phyloP scores from a whole-genome alignment of 2,329 filamentous ascomycete genomes.

The Hirsutella rhossiliensis region DNA sequence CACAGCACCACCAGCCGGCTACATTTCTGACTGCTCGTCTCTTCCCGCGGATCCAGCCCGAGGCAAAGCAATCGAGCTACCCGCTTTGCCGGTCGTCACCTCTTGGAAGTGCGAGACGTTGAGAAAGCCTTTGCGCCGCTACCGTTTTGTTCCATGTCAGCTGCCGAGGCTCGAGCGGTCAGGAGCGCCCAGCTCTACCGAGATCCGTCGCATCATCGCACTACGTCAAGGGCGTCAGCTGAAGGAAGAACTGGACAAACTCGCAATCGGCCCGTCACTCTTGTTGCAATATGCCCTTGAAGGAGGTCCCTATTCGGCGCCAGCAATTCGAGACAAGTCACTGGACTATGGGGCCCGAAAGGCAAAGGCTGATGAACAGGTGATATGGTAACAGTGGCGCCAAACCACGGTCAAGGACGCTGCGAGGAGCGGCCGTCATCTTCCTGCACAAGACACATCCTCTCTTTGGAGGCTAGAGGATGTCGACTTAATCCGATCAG shows the following conservation, averaged over 20 bases:
- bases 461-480: too few species aligned
- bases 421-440: too few species aligned
- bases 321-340: neutral
- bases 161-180: neutral
- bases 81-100: too few species aligned
- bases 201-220: conserved; percentile 10
- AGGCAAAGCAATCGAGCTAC: neutral
- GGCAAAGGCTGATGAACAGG: neutral
- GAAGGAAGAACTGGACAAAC: neutral
- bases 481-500: too few species aligned
- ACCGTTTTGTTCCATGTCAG: conserved; percentile 9
- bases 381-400: neutral
- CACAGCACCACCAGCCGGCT: neutral
- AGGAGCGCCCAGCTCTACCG: conserved; percentile 12
- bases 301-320: neutral
- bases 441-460: too few species aligned
- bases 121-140: conserved; percentile 6
- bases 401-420: too few species aligned
- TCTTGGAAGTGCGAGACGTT: conserved; percentile 7
- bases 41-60: neutral
- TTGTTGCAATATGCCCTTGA: conserved; percentile 4
- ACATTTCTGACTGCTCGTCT: neutral
- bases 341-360: conserved; percentile 1
- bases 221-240: neutral
- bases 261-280: conserved; percentile 4